Evolutionary conservation across 139 green algal genomes (phyloP).

Genomic region (Chlamydomonas sphaeroides): DNA sequence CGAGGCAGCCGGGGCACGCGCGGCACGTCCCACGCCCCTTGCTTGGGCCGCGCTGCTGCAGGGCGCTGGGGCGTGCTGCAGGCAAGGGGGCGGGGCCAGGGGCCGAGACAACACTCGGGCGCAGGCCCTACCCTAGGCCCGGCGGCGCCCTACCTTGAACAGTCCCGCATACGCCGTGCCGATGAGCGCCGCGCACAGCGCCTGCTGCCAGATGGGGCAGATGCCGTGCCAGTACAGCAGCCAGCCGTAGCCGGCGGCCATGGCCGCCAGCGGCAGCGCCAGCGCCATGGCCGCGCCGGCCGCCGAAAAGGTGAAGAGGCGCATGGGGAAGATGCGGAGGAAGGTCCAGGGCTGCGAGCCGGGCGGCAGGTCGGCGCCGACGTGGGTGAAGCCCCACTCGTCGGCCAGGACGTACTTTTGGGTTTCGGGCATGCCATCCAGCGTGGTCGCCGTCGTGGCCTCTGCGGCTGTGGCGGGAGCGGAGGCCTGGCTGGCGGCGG

Average conservation of each 20-base stretch:
- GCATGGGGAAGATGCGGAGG: conserved; percentile 3
- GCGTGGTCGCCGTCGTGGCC: background rate
- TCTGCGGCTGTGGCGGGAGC: too few species aligned
- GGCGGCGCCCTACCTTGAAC: conserved; percentile 45
- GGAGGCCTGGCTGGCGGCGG: background rate
- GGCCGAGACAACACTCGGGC: too few species aligned
- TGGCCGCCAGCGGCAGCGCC: conserved; percentile 39
- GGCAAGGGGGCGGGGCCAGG: too few species aligned
- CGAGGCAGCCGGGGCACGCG: too few species aligned
- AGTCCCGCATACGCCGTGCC: conserved; percentile 67
- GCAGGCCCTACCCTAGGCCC: too few species aligned
- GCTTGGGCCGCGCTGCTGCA: too few species aligned
- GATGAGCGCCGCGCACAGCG: conserved; percentile 43
- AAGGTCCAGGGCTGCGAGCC: conserved; percentile 14
- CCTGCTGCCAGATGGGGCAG: conserved; percentile 58
- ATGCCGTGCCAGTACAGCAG: conserved; percentile 61
- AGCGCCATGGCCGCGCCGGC: conserved; percentile 5
- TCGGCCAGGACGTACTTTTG: conserved; percentile 45
- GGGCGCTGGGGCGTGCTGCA: too few species aligned
- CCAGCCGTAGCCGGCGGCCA: conserved; percentile 57
- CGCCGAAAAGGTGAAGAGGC: background rate
- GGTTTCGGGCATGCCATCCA: conserved; percentile 25
- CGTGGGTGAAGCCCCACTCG: conserved; percentile 49
- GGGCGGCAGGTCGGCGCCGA: conserved; percentile 42
- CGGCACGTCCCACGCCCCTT: too few species aligned